These are phyloP conservation scores for Dryas octopetala DNA, from an alignment of 306 rosid genomes.

Conservation along the genomic window DNA sequence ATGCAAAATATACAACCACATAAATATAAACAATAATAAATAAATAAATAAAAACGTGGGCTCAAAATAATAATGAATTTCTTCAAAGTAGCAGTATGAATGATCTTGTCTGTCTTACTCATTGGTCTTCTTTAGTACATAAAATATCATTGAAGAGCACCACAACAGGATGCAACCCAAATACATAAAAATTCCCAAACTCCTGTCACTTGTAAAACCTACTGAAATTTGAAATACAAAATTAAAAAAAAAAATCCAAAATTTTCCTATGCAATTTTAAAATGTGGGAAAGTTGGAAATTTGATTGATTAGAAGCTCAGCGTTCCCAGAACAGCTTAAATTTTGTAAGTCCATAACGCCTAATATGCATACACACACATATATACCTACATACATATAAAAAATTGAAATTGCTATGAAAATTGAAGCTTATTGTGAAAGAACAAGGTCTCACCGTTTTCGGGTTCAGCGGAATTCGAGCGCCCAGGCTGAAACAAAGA, in stretches of 20 bases:
- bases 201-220: background rate
- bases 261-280: background rate
- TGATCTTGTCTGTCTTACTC: background rate
- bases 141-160: background rate
- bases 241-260: background rate
- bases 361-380: background rate
- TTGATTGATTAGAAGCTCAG: background rate
- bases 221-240: background rate
- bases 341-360: background rate
- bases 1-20: background rate
- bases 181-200: background rate
- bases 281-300: background rate
- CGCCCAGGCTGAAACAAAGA: slow-evolving; percentile 54
- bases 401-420: background rate
- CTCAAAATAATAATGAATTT: background rate
- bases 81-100: background rate
- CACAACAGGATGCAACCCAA: background rate
- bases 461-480: slow-evolving; percentile 58
- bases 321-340: background rate
- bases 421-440: background rate
- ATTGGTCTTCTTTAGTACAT: background rate
- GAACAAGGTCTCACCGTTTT: slow-evolving; percentile 38
- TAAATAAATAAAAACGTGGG: background rate
- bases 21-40: background rate
- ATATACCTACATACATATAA: background rate